These are phyloP conservation scores for Fomes fomentarius DNA, from an alignment of 1,284 basidiomycete species.

Conservation along the genomic window DNA sequence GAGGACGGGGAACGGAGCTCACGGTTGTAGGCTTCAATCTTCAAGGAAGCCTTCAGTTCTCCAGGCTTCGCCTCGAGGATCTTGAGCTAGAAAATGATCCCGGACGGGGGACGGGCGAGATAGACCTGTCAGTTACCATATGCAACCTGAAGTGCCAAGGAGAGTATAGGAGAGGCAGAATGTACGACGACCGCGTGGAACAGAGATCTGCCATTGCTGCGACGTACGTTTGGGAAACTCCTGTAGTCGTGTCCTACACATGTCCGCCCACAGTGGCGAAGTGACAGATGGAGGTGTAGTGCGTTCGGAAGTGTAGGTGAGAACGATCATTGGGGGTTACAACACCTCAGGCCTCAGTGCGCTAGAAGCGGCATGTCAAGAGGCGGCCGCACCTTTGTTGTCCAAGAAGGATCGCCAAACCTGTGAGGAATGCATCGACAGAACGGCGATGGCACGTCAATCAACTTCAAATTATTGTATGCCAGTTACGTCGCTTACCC, in stretches of 20 bases:
- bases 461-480: not conserved
- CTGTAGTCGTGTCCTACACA: conserved; percentile 70
- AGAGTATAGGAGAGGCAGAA: not conserved
- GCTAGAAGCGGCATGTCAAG: conserved; percentile 3
- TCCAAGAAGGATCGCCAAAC: conserved; percentile 83
- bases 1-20: conserved; percentile 28
- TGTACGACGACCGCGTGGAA: not conserved
- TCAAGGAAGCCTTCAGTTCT: conserved; percentile 63
- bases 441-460: not conserved
- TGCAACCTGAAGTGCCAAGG: not conserved
- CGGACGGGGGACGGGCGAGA: not conserved
- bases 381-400: conserved; percentile 58
- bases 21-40: conserved; percentile 77
- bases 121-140: not conserved
- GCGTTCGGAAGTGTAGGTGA: not conserved
- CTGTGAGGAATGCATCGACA: conserved; percentile 40
- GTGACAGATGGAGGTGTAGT: too few species aligned
- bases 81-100: conserved; percentile 51
- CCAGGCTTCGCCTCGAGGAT: conserved; percentile 70
- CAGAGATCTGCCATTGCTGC: not conserved
- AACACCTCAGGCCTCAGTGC: not conserved
- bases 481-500: conserved; percentile 20
- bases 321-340: not conserved
- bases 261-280: too few species aligned
- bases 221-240: conserved; percentile 75